Evolutionary conservation across 2,329 filamentous ascomycete genomes (phyloP).

Genomic region (Fusarium neocosmosporiellum): DNA sequence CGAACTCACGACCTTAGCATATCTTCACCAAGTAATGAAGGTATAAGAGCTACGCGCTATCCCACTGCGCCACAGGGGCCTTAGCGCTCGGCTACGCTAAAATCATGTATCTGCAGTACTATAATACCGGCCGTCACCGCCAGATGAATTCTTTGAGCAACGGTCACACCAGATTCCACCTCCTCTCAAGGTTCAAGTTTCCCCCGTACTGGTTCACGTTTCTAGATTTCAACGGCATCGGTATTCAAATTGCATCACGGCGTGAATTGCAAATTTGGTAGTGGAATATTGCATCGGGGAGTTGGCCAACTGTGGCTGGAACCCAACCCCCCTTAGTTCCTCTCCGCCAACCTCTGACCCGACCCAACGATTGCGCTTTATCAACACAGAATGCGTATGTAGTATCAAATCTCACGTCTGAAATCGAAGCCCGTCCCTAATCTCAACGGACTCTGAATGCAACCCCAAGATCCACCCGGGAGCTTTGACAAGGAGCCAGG

Average conservation of each 20-base stretch:
- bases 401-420: neutral
- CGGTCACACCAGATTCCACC: neutral
- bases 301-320: neutral
- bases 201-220: too few relatives aligned
- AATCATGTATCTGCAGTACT: neutral
- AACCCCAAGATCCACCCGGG: neutral
- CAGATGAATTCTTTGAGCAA: neutral
- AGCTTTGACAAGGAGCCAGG: neutral
- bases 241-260: neutral
- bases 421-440: too few relatives aligned
- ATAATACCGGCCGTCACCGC: rapidly evolving
- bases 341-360: neutral
- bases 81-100: neutral
- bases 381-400: neutral
- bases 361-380: neutral
- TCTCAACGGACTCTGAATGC: neutral
- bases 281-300: neutral
- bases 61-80: neutral
- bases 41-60: conserved; percentile 1
- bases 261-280: neutral
- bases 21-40: neutral
- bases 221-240: rapidly evolving
- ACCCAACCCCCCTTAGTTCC: neutral
- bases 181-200: neutral
- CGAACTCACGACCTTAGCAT: neutral